These are phyloP conservation scores for Epicoccum sorghinum DNA, from an alignment of 2,329 filamentous ascomycete genomes.

Conservation along the genomic window DNA sequence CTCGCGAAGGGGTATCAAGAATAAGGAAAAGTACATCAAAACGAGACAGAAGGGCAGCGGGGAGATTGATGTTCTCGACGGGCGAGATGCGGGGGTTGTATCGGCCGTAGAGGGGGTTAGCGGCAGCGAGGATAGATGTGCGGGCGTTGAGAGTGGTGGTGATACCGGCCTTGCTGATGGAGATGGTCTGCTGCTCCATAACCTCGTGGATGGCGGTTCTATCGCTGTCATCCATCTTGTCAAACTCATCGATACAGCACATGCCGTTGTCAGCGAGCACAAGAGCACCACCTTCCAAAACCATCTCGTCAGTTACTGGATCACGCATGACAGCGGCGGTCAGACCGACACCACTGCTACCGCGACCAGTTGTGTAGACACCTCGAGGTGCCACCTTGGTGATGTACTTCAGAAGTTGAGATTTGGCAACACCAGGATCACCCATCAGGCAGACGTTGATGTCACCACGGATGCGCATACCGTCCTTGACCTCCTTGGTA, in stretches of 20 bases:
- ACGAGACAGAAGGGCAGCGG: conserved; percentile 93
- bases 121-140: conserved; percentile 92
- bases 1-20: conserved; percentile 88
- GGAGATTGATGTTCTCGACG: conserved; percentile 98
- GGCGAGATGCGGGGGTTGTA: conserved; percentile 98
- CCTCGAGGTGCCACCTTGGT: conserved; percentile 95
- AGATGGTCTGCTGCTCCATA: conserved; percentile 88
- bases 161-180: conserved; percentile 89
- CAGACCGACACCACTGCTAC: conserved; percentile 81
- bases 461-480: conserved; percentile 98
- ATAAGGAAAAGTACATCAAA: conserved; percentile 98
- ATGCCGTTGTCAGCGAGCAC: conserved; percentile 83
- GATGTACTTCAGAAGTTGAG: conserved; percentile 97
- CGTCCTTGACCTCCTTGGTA: conserved; percentile 94
- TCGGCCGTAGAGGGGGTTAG: conserved; percentile 95
- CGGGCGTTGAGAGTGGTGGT: conserved; percentile 96
- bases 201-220: conserved; percentile 85
- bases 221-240: conserved; percentile 88
- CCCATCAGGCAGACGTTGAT: conserved; percentile 99
- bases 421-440: conserved; percentile 99
- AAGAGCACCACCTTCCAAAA: conserved; percentile 78
- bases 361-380: conserved; percentile 81
- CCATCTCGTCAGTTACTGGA: conserved; percentile 83
- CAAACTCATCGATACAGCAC: conserved; percentile 86
- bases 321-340: conserved; percentile 85